These are phyloP conservation scores for Scorias spongiosa DNA, from an alignment of 2,329 filamentous ascomycete genomes.

Conservation along the genomic window DNA sequence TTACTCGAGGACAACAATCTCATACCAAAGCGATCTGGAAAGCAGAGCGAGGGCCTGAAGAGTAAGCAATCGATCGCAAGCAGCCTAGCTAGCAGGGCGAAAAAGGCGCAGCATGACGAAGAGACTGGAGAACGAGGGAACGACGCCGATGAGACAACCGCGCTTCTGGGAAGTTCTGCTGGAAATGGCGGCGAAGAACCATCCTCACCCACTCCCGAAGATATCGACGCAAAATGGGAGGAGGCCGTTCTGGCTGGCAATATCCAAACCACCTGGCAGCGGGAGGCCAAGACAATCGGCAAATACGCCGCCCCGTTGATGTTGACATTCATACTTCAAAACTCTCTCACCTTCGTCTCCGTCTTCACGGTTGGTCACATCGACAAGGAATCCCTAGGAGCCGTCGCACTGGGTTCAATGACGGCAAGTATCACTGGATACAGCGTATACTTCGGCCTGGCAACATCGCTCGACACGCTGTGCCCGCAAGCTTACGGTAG, in stretches of 20 bases:
- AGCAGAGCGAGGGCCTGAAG: slow-evolving; percentile 5
- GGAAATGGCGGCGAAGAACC: slow-evolving; percentile 29
- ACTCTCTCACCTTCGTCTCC: slow-evolving; percentile 30
- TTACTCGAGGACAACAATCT: slow-evolving; percentile 45
- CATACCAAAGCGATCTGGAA: slow-evolving; percentile 26
- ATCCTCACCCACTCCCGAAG: slow-evolving; percentile 28
- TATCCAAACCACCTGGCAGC: slow-evolving; percentile 81
- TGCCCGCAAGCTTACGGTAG: slow-evolving; percentile 91
- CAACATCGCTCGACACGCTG: slow-evolving; percentile 80
- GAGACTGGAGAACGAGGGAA: slow-evolving; percentile 5
- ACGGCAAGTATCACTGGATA: slow-evolving; percentile 35
- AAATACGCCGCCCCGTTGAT: slow-evolving; percentile 30
- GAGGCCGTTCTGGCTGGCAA: slow-evolving; percentile 66
- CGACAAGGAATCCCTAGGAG: slow-evolving; percentile 32
- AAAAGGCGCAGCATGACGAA: slow-evolving; percentile 17
- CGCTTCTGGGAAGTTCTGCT: slow-evolving; percentile 25
- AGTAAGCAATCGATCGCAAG: slow-evolving; percentile 8
- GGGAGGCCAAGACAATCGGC: slow-evolving; percentile 66
- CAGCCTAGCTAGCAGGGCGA: slow-evolving; percentile 11
- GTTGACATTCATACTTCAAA: slow-evolving; percentile 34
- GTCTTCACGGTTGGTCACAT: slow-evolving; percentile 37
- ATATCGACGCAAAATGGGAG: slow-evolving; percentile 64
- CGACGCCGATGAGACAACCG: slow-evolving; percentile 29
- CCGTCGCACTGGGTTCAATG: slow-evolving; percentile 33
- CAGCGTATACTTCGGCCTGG: slow-evolving; percentile 45